Percentiles rank a stretch among this genome's conserved stretches.
Conservation (phyloP, 768 basidiomycete genomes). For the Leucocoprinus birnbaumii region DNA sequence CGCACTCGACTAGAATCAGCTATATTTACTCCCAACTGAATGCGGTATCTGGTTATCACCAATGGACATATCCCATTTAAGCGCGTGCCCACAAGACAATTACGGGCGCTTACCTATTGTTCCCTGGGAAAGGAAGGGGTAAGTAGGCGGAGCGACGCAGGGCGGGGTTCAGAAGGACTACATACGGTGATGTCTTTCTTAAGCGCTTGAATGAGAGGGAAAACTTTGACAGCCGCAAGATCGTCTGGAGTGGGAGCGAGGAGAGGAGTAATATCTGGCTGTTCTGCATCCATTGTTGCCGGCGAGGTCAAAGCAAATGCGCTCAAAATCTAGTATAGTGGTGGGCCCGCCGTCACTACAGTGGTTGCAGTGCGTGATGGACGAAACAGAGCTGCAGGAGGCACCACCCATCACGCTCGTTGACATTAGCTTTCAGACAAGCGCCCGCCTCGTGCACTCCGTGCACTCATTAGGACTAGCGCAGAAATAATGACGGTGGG, state of each 20-base stretch:
- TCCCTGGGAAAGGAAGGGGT: slow-evolving; percentile 29
- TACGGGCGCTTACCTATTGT: slow-evolving; percentile 36
- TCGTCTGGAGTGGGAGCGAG: slow-evolving; percentile 56
- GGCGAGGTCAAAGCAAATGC: neutral
- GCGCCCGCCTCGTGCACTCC: neutral
- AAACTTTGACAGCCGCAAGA: slow-evolving; percentile 67
- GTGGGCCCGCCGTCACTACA: no score
- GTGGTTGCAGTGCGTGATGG: neutral
- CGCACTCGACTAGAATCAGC: neutral
- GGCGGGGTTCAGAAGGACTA: slow-evolving; percentile 1
- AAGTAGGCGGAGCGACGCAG: neutral
- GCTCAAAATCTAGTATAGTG: neutral
- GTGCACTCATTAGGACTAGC: no score
- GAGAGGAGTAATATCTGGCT: slow-evolving; percentile 28
- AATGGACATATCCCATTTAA: slow-evolving; percentile 16
- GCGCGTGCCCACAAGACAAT: slow-evolving; percentile 7
- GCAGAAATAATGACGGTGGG: no score
- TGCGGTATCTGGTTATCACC: slow-evolving; percentile 50
- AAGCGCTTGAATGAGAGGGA: slow-evolving; percentile 74
- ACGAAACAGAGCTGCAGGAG: neutral
- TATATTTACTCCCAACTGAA: slow-evolving; percentile 75
- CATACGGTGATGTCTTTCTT: slow-evolving; percentile 69
- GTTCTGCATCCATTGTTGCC: slow-evolving; percentile 31
- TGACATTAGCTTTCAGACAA: no score
- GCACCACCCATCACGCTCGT: no score